These are phyloP conservation scores for Tuber indicum DNA, from an alignment of 495 filamentous ascomycete genomes.

Conservation along the genomic window DNA sequence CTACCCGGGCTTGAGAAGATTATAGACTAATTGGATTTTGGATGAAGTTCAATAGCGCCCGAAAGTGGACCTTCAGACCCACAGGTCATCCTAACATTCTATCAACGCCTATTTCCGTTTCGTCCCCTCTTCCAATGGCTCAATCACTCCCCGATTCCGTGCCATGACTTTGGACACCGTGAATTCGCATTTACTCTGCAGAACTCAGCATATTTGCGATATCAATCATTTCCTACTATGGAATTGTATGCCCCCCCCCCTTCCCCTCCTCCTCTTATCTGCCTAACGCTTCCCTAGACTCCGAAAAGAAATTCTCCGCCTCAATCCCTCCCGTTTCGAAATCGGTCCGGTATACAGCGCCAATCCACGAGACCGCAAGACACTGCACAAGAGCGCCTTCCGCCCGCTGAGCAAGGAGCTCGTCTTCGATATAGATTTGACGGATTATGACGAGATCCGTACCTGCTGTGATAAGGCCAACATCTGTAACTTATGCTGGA, in stretches of 20 bases:
- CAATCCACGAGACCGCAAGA: conserved; percentile 90
- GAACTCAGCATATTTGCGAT: conserved; percentile 84
- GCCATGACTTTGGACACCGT: conserved; percentile 80
- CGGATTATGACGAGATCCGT: conserved; percentile 93
- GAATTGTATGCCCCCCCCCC: conserved; percentile 60
- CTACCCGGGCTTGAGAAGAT: conserved; percentile 6
- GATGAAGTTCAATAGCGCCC: conserved; percentile 17
- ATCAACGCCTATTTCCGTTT: conserved; percentile 93
- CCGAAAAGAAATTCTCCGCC: conserved; percentile 78
- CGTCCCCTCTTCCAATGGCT: conserved; percentile 96
- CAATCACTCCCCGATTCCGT: conserved; percentile 81
- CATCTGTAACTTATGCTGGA: conserved; percentile 92
- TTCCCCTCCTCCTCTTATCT: not conserved
- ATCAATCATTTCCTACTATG: conserved; percentile 77
- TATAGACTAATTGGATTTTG: conserved; percentile 18
- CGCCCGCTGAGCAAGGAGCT: conserved; percentile 79
- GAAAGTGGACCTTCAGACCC: conserved; percentile 54
- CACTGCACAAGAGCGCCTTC: conserved; percentile 67
- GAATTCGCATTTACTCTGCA: conserved; percentile 92
- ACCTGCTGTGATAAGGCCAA: conserved; percentile 91
- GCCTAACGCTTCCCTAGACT: conserved; percentile 50
- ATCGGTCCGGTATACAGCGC: conserved; percentile 92
- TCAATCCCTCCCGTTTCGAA: conserved; percentile 90
- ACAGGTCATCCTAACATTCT: conserved; percentile 82
- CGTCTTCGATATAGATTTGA: conserved; percentile 98